Evolutionary conservation across 352 stramenopile species (phyloP), one percentile per base, ranked within the genome.

Genomic region (Phytopythium aichiense): DNA sequence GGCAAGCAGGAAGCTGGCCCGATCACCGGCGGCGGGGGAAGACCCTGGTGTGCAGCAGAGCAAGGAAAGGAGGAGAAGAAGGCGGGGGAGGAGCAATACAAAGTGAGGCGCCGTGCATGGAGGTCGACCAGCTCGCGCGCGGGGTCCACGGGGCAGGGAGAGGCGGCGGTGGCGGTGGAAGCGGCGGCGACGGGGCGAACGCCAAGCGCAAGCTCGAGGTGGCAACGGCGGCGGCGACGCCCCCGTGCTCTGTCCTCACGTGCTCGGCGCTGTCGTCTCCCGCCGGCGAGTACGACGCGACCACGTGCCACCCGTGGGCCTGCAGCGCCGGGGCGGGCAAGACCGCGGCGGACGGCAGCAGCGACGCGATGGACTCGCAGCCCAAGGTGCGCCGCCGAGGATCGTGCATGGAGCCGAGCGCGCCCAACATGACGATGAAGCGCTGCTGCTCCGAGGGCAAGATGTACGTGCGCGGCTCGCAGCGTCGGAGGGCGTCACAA

Each of bases 181-280:
- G 62, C 60, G 55, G 62, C 30, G 68, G 58, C 23, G 80, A 84
- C 30, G 56, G 68, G 40, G 73, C 72, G 40, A 84, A 85, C 63
- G 72, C 82, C 45, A 90, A 92, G 62, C 68, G 80, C 58, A 92
- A 90, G 66, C 73, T 90, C 13, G 79, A 89, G n/a, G 67, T 63
- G 15, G 49, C 57, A 35, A 64, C 66, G 58, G 61, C 63, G 20
- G 57, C 70, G 31, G 67, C 69, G 51, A 58, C 60, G 1, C 40
- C 66, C 20, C 67, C 60, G 6, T 58, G 42, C 33, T 58, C 60
- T 28, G 60, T 53, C 5, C 48, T 54, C 12, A n/a, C 48, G 28
- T 37, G 48, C 16, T 54, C 48, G 6, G 48, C 48, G 5, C 25
- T 54, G 48, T 54, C 67, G 48, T 69, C 65, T 22, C 64, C 64